A percentile compares a stretch with the other conserved stretches of the same genome.
Conservation (phyloP, 1,284 basidiomycete genomes). For the Cryptococcus jaspeensis region DNA sequence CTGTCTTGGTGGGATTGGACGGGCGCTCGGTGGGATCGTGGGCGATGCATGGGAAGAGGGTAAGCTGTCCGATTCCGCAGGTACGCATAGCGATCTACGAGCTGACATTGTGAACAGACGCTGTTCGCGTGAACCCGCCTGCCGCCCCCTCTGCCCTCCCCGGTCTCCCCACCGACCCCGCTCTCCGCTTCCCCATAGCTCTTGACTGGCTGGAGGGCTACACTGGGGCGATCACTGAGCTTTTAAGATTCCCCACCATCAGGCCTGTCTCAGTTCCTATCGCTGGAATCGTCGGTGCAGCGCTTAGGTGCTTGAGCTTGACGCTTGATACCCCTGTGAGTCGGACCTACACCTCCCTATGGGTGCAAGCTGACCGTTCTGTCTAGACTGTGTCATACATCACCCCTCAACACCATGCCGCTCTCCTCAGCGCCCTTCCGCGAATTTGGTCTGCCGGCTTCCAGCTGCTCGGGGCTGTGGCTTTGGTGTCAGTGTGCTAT, state of each 20-base stretch:
- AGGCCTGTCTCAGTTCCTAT: slow-evolving; percentile 73
- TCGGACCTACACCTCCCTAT: neutral
- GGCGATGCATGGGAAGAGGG: slow-evolving; percentile 43
- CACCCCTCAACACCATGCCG: slow-evolving; percentile 40
- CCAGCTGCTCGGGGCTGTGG: slow-evolving; percentile 31
- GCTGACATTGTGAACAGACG: slow-evolving; percentile 6
- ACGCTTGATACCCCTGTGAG: slow-evolving; percentile 59
- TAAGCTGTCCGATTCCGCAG: slow-evolving; percentile 3
- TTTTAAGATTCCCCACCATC: slow-evolving; percentile 56
- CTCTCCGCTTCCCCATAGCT: slow-evolving; percentile 18
- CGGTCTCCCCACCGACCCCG: slow-evolving; percentile 29
- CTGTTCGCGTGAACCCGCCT: slow-evolving; percentile 12
- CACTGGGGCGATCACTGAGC: slow-evolving; percentile 28
- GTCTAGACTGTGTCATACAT: slow-evolving; percentile 38
- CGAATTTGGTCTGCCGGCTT: slow-evolving; percentile 40
- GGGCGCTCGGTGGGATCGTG: slow-evolving; percentile 24
- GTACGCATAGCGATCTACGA: neutral
- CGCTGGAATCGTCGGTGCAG: slow-evolving; percentile 54
- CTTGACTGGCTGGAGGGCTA: slow-evolving; percentile 36
- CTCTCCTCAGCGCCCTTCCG: slow-evolving; percentile 29
- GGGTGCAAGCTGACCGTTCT: slow-evolving; percentile 9
- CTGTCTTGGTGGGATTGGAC: slow-evolving; percentile 32
- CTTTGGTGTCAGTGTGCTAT: slow-evolving; percentile 23
- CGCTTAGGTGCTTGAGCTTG: slow-evolving; percentile 56
- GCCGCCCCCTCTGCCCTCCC: slow-evolving; percentile 16